A percentile compares a stretch with the other conserved stretches of the same genome.
These are phyloP conservation scores for Solanum virginianum DNA, from an alignment of 257 asterid species.

Conservation along the genomic window DNA sequence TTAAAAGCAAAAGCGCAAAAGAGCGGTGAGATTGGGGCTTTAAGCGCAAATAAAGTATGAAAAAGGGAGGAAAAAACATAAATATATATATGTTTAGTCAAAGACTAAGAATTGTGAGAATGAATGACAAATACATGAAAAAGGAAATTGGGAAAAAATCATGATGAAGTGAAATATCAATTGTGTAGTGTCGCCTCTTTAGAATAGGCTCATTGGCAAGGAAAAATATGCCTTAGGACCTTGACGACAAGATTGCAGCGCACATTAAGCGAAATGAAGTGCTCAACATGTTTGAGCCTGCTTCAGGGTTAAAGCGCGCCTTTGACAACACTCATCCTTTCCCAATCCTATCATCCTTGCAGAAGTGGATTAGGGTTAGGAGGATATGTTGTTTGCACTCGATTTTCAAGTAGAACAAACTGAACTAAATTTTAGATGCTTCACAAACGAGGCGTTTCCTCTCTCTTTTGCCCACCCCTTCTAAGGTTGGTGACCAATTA, in stretches of 20 bases:
- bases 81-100: background rate
- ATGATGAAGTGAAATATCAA: background rate
- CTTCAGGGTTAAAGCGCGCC: background rate
- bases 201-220: background rate
- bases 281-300: background rate
- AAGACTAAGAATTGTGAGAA: background rate
- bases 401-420: background rate
- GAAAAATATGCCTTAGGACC: background rate
- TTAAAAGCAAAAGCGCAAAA: background rate
- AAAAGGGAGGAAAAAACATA: background rate
- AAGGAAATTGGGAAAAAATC: background rate
- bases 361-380: background rate
- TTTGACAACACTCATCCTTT: background rate
- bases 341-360: background rate
- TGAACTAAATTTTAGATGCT: background rate
- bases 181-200: background rate
- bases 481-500: background rate
- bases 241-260: background rate
- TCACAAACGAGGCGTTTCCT: background rate
- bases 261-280: background rate
- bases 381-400: background rate
- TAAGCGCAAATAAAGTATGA: background rate
- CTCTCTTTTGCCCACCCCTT: background rate
- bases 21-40: background rate
- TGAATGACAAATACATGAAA: background rate